These are phyloP conservation scores for Aspergillus eucalypticola DNA, from an alignment of 2,329 filamentous ascomycete genomes.

Conservation along the genomic window DNA sequence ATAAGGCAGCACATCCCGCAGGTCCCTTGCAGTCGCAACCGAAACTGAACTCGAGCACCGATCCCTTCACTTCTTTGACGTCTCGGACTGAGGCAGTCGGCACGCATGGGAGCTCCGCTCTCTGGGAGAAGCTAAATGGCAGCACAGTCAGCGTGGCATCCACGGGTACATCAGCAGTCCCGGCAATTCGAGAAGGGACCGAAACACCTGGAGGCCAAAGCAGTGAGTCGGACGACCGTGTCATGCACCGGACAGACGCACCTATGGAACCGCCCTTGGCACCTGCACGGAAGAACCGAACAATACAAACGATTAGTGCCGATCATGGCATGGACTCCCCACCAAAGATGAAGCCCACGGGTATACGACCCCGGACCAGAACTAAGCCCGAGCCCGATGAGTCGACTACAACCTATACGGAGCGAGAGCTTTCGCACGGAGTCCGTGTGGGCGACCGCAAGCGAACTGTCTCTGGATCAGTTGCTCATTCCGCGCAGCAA, in stretches of 20 bases:
- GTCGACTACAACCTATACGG: slow-evolving; percentile 33
- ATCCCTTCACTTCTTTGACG: slow-evolving; percentile 45
- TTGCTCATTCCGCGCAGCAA: slow-evolving; percentile 54
- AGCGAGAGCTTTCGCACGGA: slow-evolving; percentile 34
- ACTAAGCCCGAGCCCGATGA: slow-evolving; percentile 43
- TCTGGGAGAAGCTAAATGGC: slow-evolving; percentile 53
- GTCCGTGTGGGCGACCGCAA: slow-evolving; percentile 66
- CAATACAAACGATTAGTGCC: slow-evolving; percentile 55
- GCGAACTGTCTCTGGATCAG: slow-evolving; percentile 86
- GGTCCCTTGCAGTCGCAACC: slow-evolving; percentile 40
- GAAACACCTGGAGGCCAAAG: slow-evolving; percentile 63
- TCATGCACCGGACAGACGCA: slow-evolving; percentile 35
- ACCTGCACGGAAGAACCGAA: slow-evolving; percentile 53
- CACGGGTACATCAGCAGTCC: slow-evolving; percentile 25
- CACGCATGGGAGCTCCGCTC: slow-evolving; percentile 44
- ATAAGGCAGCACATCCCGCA: slow-evolving; percentile 35
- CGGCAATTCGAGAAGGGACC: slow-evolving; percentile 54
- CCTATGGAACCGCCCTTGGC: slow-evolving; percentile 47
- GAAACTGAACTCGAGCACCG: slow-evolving; percentile 39
- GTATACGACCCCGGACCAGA: slow-evolving; percentile 45
- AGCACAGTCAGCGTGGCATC: slow-evolving; percentile 46
- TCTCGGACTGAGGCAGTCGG: slow-evolving; percentile 36
- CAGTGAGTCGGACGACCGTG: slow-evolving; percentile 44
- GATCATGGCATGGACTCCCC: slow-evolving; percentile 57
- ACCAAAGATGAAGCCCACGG: slow-evolving; percentile 63